phyloP scores from a whole-genome alignment of 2,329 filamentous ascomycete genomes.

The Iodosphaeria phyllophila region DNA sequence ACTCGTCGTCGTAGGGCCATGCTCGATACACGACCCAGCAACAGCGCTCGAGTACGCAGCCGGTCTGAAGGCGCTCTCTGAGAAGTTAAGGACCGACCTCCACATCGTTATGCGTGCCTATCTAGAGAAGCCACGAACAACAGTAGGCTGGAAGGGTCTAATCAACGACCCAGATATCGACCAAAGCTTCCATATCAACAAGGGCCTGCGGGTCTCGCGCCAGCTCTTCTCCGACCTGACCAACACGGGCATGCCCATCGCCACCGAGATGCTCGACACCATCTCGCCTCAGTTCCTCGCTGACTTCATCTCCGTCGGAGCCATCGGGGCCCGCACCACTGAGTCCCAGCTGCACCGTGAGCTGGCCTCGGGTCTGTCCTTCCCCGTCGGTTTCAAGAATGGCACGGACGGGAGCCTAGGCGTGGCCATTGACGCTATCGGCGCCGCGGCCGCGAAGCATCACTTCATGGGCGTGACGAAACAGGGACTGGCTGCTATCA shows the following conservation, averaged over 20 bases:
- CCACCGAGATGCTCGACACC: conserved; percentile 95
- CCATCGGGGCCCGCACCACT: conserved; percentile 88
- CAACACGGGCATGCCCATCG: conserved; percentile 75
- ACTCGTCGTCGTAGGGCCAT: conserved; percentile 85
- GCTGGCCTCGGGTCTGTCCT: conserved; percentile 82
- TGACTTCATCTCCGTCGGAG: conserved; percentile 86
- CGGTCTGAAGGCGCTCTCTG: conserved; percentile 57
- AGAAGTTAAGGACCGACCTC: conserved; percentile 67
- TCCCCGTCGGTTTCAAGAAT: conserved; percentile 99
- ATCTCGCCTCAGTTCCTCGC: conserved; percentile 97
- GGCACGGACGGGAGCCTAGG: conserved; percentile 83
- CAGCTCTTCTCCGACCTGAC: conserved; percentile 90
- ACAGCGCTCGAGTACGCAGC: conserved; percentile 77
- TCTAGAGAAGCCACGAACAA: conserved; percentile 96
- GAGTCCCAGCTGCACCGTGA: conserved; percentile 95
- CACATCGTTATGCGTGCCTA: conserved; percentile 96
- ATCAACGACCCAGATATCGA: conserved; percentile 99
- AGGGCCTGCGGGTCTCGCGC: conserved; percentile 80
- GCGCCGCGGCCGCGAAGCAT: conserved; percentile 66
- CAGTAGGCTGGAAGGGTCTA: conserved; percentile 96
- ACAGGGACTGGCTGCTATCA: conserved; percentile 88
- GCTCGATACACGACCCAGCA: conserved; percentile 88
- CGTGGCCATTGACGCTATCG: conserved; percentile 92
- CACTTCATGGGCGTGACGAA: conserved; percentile 99
- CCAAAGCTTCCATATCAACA: conserved; percentile 96